These are phyloP conservation scores for Ceratobasidium sp. DNA, from an alignment of 1,284 basidiomycete genomes.

Conservation along the genomic window DNA sequence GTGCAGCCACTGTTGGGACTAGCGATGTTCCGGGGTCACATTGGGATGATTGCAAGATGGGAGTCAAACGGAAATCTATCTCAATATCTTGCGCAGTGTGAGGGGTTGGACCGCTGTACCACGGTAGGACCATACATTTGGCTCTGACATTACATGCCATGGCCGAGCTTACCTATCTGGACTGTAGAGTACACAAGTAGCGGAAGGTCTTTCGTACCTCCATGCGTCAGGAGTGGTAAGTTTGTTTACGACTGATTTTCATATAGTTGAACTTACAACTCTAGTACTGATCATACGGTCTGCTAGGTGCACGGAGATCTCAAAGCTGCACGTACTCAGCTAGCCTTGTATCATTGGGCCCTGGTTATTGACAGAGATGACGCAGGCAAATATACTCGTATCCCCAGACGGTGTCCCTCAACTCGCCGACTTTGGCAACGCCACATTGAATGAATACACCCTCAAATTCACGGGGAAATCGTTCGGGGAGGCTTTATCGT, in stretches of 20 bases:
- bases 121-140: too few relatives aligned
- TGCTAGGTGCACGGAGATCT: background rate
- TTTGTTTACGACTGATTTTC: too few relatives aligned
- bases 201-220: background rate
- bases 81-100: slow-evolving; percentile 2
- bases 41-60: slow-evolving; percentile 9
- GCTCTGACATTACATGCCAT: too few relatives aligned
- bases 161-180: too few relatives aligned
- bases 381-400: background rate
- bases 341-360: too few relatives aligned
- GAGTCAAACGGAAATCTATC: background rate
- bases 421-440: background rate
- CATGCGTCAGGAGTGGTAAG: background rate
- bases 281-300: too few relatives aligned
- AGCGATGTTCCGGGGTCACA: background rate
- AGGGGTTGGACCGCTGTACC: background rate
- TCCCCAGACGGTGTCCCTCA: background rate
- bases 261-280: too few relatives aligned
- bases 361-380: background rate
- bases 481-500: background rate
- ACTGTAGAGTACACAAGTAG: background rate
- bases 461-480: background rate
- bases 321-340: background rate
- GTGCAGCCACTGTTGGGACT: slow-evolving; percentile 2
- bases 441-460: background rate